Conservation (phyloP, 352 stramenopile species). For the Globisporangium nodosum region DNA sequence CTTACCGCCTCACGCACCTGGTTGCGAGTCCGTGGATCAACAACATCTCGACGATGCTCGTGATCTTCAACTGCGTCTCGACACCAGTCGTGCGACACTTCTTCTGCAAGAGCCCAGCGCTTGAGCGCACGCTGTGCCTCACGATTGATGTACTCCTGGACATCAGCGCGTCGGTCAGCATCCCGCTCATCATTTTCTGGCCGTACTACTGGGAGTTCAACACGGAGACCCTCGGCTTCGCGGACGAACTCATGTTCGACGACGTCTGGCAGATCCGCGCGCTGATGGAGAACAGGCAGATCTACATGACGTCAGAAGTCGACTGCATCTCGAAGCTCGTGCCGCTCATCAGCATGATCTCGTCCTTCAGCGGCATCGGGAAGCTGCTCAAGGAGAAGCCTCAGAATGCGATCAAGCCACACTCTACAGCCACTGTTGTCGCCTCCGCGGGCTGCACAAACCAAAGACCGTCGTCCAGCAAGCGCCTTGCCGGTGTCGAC, state of each 20-base stretch:
- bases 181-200: constrained; percentile 13
- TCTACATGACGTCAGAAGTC: constrained; percentile 5
- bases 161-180: constrained; percentile 11
- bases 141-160: constrained; percentile 20
- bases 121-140: constrained; percentile 19
- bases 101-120: constrained; percentile 4
- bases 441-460: neutral
- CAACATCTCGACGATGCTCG: constrained; percentile 10
- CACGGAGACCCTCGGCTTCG: constrained; percentile 5
- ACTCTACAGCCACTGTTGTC: neutral
- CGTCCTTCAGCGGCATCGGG: constrained; percentile 10
- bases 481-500: neutral
- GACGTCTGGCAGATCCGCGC: constrained; percentile 11
- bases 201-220: constrained; percentile 11
- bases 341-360: constrained; percentile 9
- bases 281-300: constrained; percentile 13
- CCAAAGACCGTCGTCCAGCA: neutral
- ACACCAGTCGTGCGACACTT: constrained; percentile 7
- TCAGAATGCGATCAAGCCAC: neutral
- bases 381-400: constrained; percentile 7
- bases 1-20: constrained; percentile 6
- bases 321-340: constrained; percentile 12
- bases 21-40: constrained; percentile 10
- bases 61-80: constrained; percentile 8
- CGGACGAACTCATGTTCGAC: constrained; percentile 8